A percentile compares a stretch with the other conserved stretches of the same genome.
Evolutionary conservation across 2,329 filamentous ascomycete species (phyloP).

Genomic region (Verticillium albo-atrum): DNA sequence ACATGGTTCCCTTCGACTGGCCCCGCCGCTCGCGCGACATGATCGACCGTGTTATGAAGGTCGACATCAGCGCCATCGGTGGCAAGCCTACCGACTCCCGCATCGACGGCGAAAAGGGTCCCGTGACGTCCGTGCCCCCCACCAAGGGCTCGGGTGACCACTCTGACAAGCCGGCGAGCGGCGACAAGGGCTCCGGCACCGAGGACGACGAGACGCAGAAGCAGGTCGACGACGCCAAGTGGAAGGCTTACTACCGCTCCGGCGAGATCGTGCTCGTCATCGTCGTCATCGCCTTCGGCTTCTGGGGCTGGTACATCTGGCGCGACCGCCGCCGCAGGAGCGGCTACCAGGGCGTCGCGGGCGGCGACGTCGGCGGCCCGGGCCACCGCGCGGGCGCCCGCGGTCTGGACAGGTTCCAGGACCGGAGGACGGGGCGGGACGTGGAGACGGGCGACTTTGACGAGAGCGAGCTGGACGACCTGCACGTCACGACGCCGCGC

Average conservation of each 20-base stretch:
- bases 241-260: slow-evolving; percentile 83
- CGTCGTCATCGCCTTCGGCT: slow-evolving; percentile 65
- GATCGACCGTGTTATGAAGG: slow-evolving; percentile 92
- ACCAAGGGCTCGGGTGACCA: slow-evolving; percentile 66
- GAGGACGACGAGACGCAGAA: slow-evolving; percentile 65
- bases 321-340: slow-evolving; percentile 51
- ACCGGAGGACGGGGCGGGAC: slow-evolving; percentile 42
- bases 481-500: slow-evolving; percentile 47
- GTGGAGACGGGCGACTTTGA: slow-evolving; percentile 63
- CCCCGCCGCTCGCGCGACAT: slow-evolving; percentile 86
- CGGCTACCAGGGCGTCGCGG: slow-evolving; percentile 49
- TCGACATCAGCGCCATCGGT: slow-evolving; percentile 87
- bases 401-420: slow-evolving; percentile 41
- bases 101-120: slow-evolving; percentile 66
- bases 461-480: slow-evolving; percentile 59
- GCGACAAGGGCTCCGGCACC: slow-evolving; percentile 56
- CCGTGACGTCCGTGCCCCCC: neutral
- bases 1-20: slow-evolving; percentile 97
- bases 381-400: slow-evolving; percentile 20
- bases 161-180: slow-evolving; percentile 48
- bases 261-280: slow-evolving; percentile 82
- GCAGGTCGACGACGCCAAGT: slow-evolving; percentile 75
- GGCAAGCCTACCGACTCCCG: slow-evolving; percentile 72
- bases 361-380: slow-evolving; percentile 28
- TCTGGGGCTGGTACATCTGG: slow-evolving; percentile 74